These are phyloP conservation scores for Gloeostereum incarnatum DNA, from an alignment of 768 basidiomycete species.

Conservation along the genomic window DNA sequence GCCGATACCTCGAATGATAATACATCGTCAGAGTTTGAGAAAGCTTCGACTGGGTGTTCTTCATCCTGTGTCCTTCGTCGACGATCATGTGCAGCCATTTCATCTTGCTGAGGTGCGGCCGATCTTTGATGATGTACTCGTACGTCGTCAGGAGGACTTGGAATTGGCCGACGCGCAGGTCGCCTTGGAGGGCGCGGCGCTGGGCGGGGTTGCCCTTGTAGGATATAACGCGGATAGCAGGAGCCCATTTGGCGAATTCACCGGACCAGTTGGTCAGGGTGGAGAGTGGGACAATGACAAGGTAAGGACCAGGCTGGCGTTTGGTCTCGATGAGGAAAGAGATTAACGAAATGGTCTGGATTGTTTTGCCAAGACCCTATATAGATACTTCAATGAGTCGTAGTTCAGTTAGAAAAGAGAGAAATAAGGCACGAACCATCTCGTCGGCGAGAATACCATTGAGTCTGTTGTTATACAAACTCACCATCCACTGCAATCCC, in stretches of 20 bases:
- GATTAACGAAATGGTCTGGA: constrained; percentile 92
- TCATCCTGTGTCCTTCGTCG: constrained; percentile 8
- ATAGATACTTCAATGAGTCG: constrained; percentile 7
- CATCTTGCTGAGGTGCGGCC: constrained; percentile 80
- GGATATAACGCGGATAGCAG: constrained; percentile 64
- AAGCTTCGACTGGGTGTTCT: constrained; percentile 88
- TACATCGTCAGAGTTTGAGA: constrained; percentile 84
- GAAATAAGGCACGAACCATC: constrained; percentile 46
- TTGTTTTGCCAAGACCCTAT: constrained; percentile 92
- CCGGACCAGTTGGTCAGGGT: constrained; percentile 97
- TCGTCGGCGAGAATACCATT: constrained; percentile 94
- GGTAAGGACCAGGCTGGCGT: constrained; percentile 86
- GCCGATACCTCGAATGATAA: constrained; percentile 87
- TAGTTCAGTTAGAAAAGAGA: constrained; percentile 1
- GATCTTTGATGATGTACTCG: constrained; percentile 97
- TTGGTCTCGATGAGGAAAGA: constrained; percentile 90
- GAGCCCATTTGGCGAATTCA: constrained; percentile 97
- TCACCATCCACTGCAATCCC: constrained; percentile 98
- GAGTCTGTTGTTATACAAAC: constrained; percentile 90
- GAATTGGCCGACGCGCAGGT: constrained; percentile 75
- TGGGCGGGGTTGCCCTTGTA: constrained; percentile 90
- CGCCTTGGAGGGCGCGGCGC: constrained; percentile 68
- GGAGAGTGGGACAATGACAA: constrained; percentile 91
- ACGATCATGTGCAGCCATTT: constrained; percentile 99
- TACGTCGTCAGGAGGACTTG: constrained; percentile 93